These are phyloP conservation scores for Hymenochaete sp. DNA, from an alignment of 1,284 basidiomycete genomes.

Conservation along the genomic window DNA sequence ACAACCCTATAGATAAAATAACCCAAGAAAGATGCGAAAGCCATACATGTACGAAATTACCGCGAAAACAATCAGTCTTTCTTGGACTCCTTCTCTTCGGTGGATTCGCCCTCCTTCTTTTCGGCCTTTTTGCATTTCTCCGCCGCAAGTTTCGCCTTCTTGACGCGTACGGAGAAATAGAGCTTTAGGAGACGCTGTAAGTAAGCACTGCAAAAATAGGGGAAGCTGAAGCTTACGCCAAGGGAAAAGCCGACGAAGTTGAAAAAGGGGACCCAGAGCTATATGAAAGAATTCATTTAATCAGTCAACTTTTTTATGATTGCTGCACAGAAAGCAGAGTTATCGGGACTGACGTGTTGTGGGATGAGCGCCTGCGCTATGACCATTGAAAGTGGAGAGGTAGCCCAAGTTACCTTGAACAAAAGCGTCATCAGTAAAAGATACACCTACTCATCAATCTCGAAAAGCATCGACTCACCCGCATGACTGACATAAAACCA, in stretches of 20 bases:
- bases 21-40: too few relatives aligned
- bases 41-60: too few relatives aligned
- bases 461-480: conserved; percentile 34
- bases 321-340: neutral
- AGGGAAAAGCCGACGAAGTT: conserved; percentile 57
- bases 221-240: conserved; percentile 42
- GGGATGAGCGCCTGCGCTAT: conserved; percentile 72
- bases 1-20: too few relatives aligned
- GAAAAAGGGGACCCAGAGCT: conserved; percentile 75
- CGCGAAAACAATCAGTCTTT: neutral
- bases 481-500: conserved; percentile 69
- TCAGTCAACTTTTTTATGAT: conserved; percentile 1
- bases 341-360: conserved; percentile 38
- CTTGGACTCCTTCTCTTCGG: conserved; percentile 23
- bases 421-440: conserved; percentile 3
- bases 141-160: conserved; percentile 51
- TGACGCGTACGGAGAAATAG: conserved; percentile 62
- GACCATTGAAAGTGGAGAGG: conserved; percentile 61
- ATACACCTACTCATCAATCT: neutral
- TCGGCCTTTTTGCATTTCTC: conserved; percentile 40
- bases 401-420: conserved; percentile 57
- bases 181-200: conserved; percentile 37
- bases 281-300: conserved; percentile 3
- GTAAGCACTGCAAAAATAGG: conserved; percentile 2
- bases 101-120: conserved; percentile 30